phyloP scores from a whole-genome alignment of 495 filamentous ascomycete genomes.

The Penicillium turbatum region DNA sequence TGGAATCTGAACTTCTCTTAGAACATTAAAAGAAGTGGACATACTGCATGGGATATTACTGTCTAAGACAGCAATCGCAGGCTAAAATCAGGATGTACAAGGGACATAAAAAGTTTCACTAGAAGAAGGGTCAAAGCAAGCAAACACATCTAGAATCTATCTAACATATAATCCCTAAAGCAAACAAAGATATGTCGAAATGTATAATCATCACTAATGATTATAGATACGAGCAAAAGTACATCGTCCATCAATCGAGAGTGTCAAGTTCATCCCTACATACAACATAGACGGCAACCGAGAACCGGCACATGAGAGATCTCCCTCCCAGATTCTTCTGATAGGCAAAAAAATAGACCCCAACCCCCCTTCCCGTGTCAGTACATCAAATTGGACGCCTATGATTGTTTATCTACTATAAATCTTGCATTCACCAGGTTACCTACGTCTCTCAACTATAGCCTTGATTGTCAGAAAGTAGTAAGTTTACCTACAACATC shows the following conservation, averaged over 20 bases:
- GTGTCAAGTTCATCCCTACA: neutral
- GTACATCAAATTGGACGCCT: too few relatives aligned
- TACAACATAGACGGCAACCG: neutral
- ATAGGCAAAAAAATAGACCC: slow-evolving; percentile 9
- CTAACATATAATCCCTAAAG: too few relatives aligned
- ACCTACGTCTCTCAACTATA: neutral
- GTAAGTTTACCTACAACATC: neutral
- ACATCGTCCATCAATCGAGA: neutral
- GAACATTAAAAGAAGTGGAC: neutral
- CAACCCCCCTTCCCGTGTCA: slow-evolving; percentile 2
- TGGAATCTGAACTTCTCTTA: too few relatives aligned
- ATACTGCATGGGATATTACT: slow-evolving; percentile 6
- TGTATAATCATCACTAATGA: neutral
- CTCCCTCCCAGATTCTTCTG: slow-evolving; percentile 10
- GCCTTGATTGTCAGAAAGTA: neutral
- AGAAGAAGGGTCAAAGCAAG: neutral
- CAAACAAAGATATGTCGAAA: too few relatives aligned
- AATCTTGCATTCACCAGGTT: neutral
- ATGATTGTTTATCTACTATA: too few relatives aligned
- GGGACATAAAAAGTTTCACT: slow-evolving; percentile 19
- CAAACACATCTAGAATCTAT: too few relatives aligned
- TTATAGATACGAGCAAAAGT: neutral
- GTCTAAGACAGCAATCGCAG: slow-evolving; percentile 22
- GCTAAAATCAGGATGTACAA: slow-evolving; percentile 12
- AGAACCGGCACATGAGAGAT: slow-evolving; percentile 12